Conservation (phyloP, 2,329 filamentous ascomycete genomes). For the Trichoderma citrinoviride region DNA sequence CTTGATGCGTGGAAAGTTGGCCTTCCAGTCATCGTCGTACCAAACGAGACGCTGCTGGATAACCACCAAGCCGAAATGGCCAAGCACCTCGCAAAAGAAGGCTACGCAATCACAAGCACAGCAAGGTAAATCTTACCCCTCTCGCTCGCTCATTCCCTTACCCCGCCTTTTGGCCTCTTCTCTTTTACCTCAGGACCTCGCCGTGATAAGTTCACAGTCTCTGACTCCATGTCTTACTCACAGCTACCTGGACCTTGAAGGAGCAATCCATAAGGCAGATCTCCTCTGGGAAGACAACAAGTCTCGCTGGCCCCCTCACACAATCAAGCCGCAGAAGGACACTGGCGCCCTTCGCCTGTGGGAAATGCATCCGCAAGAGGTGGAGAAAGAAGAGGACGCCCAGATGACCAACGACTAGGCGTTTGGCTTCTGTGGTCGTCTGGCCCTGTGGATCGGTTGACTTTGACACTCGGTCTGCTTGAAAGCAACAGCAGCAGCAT, state of each 20-base stretch:
- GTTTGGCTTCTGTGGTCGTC: slow-evolving; percentile 22
- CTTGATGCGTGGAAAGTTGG: slow-evolving; percentile 74
- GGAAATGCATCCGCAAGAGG: slow-evolving; percentile 36
- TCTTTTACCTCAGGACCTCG: too few relatives aligned
- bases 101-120: slow-evolving; percentile 72
- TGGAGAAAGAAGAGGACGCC: slow-evolving; percentile 37
- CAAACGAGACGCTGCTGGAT: slow-evolving; percentile 76
- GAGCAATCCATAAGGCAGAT: slow-evolving; percentile 39
- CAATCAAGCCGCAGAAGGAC: slow-evolving; percentile 24
- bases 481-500: background rate
- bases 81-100: slow-evolving; percentile 66
- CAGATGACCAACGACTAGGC: slow-evolving; percentile 42
- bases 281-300: slow-evolving; percentile 38
- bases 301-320: slow-evolving; percentile 36
- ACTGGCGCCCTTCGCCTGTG: slow-evolving; percentile 32
- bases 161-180: too few relatives aligned
- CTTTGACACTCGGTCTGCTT: background rate
- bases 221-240: background rate
- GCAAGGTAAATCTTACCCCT: slow-evolving; percentile 56
- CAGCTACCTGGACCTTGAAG: slow-evolving; percentile 36
- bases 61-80: slow-evolving; percentile 93
- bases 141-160: too few relatives aligned
- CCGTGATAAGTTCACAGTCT: background rate
- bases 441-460: slow-evolving; percentile 12
- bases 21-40: slow-evolving; percentile 81